phyloP scores from a whole-genome alignment of 2,329 filamentous ascomycete genomes.

The Fusarium pilosicola region DNA sequence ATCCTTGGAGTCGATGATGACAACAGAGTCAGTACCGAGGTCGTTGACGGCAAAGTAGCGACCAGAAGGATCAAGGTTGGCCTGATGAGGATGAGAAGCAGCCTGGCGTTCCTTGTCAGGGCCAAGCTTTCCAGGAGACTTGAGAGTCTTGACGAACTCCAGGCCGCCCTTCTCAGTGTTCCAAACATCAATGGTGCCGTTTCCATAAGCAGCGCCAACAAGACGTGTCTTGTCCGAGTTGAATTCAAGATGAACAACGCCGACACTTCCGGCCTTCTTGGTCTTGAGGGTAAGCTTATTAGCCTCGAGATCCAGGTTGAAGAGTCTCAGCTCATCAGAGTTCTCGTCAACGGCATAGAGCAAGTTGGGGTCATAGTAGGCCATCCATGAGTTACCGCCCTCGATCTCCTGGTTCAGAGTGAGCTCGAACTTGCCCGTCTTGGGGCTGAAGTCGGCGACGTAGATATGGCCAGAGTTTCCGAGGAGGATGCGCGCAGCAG shows the following conservation, averaged over 20 bases:
- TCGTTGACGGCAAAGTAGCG: conserved; percentile 61
- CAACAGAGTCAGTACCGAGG: conserved; percentile 59
- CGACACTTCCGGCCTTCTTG: conserved; percentile 50
- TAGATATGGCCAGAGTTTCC: conserved; percentile 54
- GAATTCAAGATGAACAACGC: conserved; percentile 61
- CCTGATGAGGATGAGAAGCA: conserved; percentile 58
- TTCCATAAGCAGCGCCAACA: conserved; percentile 56
- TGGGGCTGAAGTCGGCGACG: conserved; percentile 51
- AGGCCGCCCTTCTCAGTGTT: conserved; percentile 52
- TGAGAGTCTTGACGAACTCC: conserved; percentile 53
- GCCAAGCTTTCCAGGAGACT: conserved; percentile 48
- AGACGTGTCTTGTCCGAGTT: conserved; percentile 56
- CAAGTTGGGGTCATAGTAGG: conserved; percentile 50
- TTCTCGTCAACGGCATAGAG: conserved; percentile 62
- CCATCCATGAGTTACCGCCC: conserved; percentile 59
- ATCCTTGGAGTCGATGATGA: conserved; percentile 56
- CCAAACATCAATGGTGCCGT: conserved; percentile 58
- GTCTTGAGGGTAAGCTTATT: conserved; percentile 46
- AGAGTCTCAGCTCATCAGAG: conserved; percentile 52
- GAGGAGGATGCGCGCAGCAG: conserved; percentile 50
- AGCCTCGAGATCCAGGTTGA: conserved; percentile 49
- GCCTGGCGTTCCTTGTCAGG: conserved; percentile 49
- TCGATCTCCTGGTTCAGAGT: conserved; percentile 46
- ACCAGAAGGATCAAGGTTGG: conserved; percentile 59
- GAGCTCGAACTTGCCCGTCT: conserved; percentile 53